Evolutionary conservation across 805 yeast species (phyloP).

Genomic region (Saccharomycopsis oosterbeekiorum): DNA sequence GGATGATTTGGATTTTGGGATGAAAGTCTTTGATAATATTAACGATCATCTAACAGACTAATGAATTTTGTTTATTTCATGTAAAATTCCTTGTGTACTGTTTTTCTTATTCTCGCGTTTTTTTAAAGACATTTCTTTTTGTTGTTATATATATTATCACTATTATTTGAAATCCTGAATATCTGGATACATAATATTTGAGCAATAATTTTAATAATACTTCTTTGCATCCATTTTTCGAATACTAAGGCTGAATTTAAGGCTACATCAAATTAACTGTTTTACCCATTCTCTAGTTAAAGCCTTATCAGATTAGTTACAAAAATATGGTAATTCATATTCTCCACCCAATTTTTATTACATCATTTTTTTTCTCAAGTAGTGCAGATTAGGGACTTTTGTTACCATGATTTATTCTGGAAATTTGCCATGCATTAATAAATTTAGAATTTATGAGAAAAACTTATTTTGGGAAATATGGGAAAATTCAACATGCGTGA

Average conservation of each 20-base stretch:
- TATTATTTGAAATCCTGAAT: no score
- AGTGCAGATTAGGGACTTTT: background rate
- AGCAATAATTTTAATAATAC: no score
- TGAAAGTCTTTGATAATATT: slow-evolving; percentile 5
- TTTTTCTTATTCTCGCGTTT: background rate
- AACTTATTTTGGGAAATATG: background rate
- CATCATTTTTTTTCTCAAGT: no score
- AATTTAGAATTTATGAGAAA: background rate
- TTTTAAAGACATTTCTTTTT: background rate
- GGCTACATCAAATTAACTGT: no score
- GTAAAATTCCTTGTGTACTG: background rate
- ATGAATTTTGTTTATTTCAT: no score
- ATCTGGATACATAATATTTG: no score
- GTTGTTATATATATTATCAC: no score
- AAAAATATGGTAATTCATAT: no score
- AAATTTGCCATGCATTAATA: background rate
- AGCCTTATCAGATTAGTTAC: background rate
- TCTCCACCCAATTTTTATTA: no score
- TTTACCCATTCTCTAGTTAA: no score
- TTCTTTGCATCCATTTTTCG: no score
- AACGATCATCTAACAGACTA: background rate
- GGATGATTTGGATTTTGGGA: slow-evolving; percentile 15
- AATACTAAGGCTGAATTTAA: no score
- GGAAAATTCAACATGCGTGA: background rate
- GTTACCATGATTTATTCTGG: background rate